Evolutionary conservation across 768 basidiomycete genomes (phyloP).

Genomic region (Calvatia gigantea): DNA sequence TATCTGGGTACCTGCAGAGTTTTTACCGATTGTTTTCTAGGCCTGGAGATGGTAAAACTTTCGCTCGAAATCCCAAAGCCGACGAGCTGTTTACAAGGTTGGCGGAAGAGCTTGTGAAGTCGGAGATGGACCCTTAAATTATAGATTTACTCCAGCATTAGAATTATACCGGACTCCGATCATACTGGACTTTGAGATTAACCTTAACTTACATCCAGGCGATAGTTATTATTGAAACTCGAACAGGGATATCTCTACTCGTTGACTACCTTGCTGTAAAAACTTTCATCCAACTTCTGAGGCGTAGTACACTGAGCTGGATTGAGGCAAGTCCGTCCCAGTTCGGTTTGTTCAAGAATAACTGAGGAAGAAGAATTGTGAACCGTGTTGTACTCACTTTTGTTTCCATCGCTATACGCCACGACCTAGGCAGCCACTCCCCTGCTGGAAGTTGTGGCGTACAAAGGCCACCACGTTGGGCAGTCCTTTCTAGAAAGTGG

Average conservation of each 20-base stretch:
- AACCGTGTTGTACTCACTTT: too few species aligned
- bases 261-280: not conserved
- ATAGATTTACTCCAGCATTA: not conserved
- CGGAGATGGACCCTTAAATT: conserved; percentile 43
- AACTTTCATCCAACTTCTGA: not conserved
- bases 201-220: not conserved
- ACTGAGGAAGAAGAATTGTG: too few species aligned
- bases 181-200: not conserved
- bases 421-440: too few species aligned
- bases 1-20: not conserved
- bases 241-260: not conserved
- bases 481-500: too few species aligned
- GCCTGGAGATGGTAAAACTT: conserved; percentile 63
- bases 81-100: conserved; percentile 65
- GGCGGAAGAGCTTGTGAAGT: conserved; percentile 56
- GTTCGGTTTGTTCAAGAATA: too few species aligned
- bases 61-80: conserved; percentile 64
- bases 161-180: not conserved
- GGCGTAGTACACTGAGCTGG: too few species aligned
- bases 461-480: too few species aligned
- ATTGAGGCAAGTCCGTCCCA: too few species aligned
- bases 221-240: not conserved
- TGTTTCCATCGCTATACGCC: too few species aligned
- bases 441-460: too few species aligned
- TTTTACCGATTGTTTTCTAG: conserved; percentile 25